Percentiles rank a stretch among this genome's conserved stretches.
These are phyloP conservation scores for Neopestalotiopsis rosae DNA, from an alignment of 2,329 filamentous ascomycete species.

Conservation along the genomic window DNA sequence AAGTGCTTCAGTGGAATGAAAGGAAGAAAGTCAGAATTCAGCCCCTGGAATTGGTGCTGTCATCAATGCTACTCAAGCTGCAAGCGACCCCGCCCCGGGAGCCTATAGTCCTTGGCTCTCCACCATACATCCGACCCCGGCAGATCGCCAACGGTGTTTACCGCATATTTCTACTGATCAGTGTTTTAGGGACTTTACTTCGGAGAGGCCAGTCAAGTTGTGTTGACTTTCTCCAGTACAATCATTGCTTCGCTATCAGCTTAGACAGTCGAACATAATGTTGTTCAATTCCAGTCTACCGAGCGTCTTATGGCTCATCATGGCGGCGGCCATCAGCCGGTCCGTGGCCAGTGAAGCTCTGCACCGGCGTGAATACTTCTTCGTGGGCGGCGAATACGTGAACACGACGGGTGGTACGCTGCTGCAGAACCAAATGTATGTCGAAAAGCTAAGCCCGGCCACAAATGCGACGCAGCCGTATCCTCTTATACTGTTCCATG, in stretches of 20 bases:
- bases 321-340: not conserved
- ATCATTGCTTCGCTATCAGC: not conserved
- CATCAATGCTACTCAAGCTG: no score
- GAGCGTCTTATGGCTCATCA: not conserved
- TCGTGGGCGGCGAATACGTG: slow-evolving; percentile 21
- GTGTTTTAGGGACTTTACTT: no score
- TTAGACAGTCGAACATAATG: not conserved
- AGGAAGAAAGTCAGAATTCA: no score
- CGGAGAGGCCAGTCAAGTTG: no score
- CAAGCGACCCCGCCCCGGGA: not conserved
- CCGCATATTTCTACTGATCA: no score
- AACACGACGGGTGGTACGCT: slow-evolving; percentile 14
- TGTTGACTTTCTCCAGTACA: not conserved
- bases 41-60: no score
- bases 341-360: not conserved
- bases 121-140: not conserved
- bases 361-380: slow-evolving; percentile 22
- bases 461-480: not conserved
- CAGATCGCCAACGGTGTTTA: not conserved
- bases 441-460: slow-evolving; percentile 17
- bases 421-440: slow-evolving; percentile 15
- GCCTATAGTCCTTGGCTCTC: not conserved
- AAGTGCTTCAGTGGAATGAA: no score
- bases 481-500: slow-evolving; percentile 35
- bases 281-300: not conserved